These are phyloP conservation scores for Solanum aculeatissimum DNA, from an alignment of 305 asterid species.

Conservation along the genomic window DNA sequence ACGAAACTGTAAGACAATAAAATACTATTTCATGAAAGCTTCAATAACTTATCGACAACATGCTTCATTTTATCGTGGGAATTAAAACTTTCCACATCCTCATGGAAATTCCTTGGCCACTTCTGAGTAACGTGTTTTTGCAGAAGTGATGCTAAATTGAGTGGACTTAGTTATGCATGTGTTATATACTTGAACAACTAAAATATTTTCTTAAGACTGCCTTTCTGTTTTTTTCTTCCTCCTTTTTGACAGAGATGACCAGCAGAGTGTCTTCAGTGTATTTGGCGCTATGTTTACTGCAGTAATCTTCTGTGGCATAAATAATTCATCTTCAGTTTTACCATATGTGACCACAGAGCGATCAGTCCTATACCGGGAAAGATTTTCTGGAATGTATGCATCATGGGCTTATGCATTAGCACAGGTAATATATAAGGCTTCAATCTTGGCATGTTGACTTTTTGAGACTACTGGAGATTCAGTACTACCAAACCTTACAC, in stretches of 20 bases:
- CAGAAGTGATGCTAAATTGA: neutral
- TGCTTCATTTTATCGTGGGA: neutral
- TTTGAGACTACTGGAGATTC: neutral
- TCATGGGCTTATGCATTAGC: conserved; percentile 49
- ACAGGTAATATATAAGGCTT: conserved; percentile 25
- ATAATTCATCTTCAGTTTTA: conserved; percentile 35
- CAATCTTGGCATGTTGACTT: neutral
- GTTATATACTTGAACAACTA: neutral
- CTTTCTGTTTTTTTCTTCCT: neutral
- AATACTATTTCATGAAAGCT: neutral
- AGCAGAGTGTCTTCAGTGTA: conserved; percentile 37
- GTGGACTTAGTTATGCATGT: neutral
- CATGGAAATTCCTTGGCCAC: neutral
- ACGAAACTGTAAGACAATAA: conserved; percentile 9
- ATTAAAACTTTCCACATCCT: neutral
- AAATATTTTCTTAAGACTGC: neutral
- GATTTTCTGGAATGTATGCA: conserved; percentile 50
- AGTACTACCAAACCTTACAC: neutral
- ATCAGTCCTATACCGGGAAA: conserved; percentile 42
- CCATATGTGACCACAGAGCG: conserved; percentile 40
- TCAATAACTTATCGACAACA: neutral
- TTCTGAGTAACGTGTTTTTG: neutral
- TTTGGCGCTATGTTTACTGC: conserved; percentile 37
- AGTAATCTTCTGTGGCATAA: conserved; percentile 38
- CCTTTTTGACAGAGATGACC: conserved; percentile 25